phyloP scores from a whole-genome alignment of 176 grass and related monocot genomes.

The Oryza rufipogon region DNA sequence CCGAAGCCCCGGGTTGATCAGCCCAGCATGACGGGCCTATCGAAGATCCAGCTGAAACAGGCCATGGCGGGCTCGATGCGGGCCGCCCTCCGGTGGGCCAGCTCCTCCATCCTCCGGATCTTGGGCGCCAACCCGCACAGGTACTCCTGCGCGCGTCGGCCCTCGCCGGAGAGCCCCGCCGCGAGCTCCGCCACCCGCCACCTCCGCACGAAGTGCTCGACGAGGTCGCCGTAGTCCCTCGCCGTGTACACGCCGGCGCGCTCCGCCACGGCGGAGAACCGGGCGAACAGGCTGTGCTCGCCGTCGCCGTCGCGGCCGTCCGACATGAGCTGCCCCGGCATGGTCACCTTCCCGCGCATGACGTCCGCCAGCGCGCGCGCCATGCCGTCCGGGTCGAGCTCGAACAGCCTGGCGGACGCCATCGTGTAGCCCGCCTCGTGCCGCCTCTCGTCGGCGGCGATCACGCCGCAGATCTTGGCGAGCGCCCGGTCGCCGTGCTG shows the following conservation, averaged over 20 bases:
- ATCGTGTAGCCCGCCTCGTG: conserved; percentile 45
- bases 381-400: conserved; percentile 45
- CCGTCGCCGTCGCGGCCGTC: conserved; percentile 12
- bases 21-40: conserved; percentile 13
- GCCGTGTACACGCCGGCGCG: conserved; percentile 38
- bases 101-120: conserved; percentile 39
- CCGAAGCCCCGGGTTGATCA: not conserved
- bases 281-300: conserved; percentile 1
- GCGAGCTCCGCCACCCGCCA: conserved; percentile 40
- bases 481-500: conserved; percentile 38
- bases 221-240: conserved; percentile 42
- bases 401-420: conserved; percentile 22
- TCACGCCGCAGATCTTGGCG: conserved; percentile 42
- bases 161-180: conserved; percentile 36
- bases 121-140: conserved; percentile 36
- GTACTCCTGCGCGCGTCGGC: conserved; percentile 41
- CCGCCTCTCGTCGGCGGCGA: conserved; percentile 47
- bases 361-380: conserved; percentile 33
- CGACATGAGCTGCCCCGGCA: conserved; percentile 43
- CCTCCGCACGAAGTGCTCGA: conserved; percentile 45
- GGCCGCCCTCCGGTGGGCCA: conserved; percentile 22
- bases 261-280: conserved; percentile 41
- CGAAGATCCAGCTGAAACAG: conserved; percentile 47
- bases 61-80: not conserved
- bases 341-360: conserved; percentile 48